phyloP scores from a whole-genome alignment of 495 filamentous ascomycete genomes.

The Choiromyces venosus region DNA sequence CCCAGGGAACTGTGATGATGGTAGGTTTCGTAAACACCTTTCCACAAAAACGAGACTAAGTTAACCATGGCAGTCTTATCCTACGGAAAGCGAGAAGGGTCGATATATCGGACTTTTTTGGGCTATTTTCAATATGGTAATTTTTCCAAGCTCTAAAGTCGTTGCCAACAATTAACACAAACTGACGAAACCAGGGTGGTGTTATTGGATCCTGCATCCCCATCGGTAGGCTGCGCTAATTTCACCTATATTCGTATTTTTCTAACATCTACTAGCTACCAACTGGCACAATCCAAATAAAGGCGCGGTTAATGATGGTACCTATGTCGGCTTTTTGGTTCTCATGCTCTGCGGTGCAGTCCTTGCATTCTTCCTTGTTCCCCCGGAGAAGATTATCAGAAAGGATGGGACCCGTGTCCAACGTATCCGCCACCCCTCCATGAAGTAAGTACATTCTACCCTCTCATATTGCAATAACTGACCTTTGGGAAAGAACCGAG shows the following conservation, averaged over 20 bases:
- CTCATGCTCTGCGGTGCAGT: slow-evolving; percentile 72
- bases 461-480: slow-evolving; percentile 28
- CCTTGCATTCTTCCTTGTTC: slow-evolving; percentile 65
- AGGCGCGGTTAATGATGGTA: slow-evolving; percentile 68
- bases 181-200: slow-evolving; percentile 50
- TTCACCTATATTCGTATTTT: background rate
- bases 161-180: no score
- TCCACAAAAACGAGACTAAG: background rate
- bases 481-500: slow-evolving; percentile 51
- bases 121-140: slow-evolving; percentile 80
- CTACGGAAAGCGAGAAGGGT: slow-evolving; percentile 73
- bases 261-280: slow-evolving; percentile 13
- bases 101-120: slow-evolving; percentile 87
- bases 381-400: slow-evolving; percentile 71
- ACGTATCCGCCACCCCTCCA: slow-evolving; percentile 35
- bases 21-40: slow-evolving; percentile 7
- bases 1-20: slow-evolving; percentile 95
- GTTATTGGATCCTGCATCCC: slow-evolving; percentile 74
- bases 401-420: slow-evolving; percentile 62
- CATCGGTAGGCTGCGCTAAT: slow-evolving; percentile 15
- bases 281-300: slow-evolving; percentile 44
- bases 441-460: slow-evolving; percentile 4
- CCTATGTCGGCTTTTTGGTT: slow-evolving; percentile 85
- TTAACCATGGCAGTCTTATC: slow-evolving; percentile 60
- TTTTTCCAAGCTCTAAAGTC: background rate